Base-by-base conservation (phyloP, 495 filamentous ascomycete species). In the Patellaria atrata region DNA sequence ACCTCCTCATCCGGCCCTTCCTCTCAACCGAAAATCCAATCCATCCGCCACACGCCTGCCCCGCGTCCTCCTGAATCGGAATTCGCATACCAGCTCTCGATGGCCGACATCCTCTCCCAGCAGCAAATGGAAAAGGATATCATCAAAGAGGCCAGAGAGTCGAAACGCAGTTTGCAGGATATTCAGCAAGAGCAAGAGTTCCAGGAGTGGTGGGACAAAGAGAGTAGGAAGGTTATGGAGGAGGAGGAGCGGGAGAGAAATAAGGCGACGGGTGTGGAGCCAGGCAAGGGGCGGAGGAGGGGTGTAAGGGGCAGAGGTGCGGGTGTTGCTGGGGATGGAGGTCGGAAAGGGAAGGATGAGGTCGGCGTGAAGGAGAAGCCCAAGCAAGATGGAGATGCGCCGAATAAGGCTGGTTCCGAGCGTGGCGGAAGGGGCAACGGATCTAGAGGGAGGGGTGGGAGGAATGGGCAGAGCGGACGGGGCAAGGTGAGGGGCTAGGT, bases 151-250 rank as follows among this genome's bases (percentile, higher is more conserved):
- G 82, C 82, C n/a, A 63, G 63, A 9, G 72, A 66, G 0, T 78
- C 80, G 2, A 93, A 91, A 53, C 68, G 87, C 26, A 84, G 77
- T 39, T 55, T 97, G 25, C 70, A 87, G 48, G 89, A 96, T 25
- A 97, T 97, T 43, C 91, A 97, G 51, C 71, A 79, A 32, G 89
- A 97, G 53, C 89, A 97, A 53, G 82, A 84, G 22, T 97, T 97
- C 56, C 81, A 93, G 54, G 76, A 87, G 51, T 97, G 91, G 89
- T 97, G 89, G 89, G 86, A 96, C 43, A 71, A 77, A 37, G 89
- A 97, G 53, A 85, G 79, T 52, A 68, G 70, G 44, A 68, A 79
- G 30, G 60, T 80, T 3, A 65, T 70, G 36, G 74, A 75, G 29
- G 66, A 82, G 24, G 75, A 78, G 11, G 77, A 75, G 34, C 59